Percentiles rank a stretch among this genome's conserved stretches.
These are phyloP conservation scores for Actinidia chinensis DNA, from an alignment of 179 eudicot genomes.

Conservation along the genomic window DNA sequence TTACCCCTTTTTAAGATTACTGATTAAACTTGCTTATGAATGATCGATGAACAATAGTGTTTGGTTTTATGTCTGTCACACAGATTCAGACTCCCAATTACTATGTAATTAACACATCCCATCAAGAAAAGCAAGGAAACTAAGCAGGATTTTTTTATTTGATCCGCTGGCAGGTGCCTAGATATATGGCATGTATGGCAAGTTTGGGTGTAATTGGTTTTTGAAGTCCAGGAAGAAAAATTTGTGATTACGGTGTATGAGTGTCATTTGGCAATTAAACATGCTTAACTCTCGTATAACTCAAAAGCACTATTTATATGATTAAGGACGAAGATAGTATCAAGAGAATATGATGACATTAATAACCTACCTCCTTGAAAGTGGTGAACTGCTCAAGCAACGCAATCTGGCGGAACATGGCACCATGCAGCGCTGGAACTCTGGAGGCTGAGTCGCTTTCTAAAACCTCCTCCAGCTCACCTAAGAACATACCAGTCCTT, in stretches of 20 bases:
- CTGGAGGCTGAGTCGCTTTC: slow-evolving; percentile 53
- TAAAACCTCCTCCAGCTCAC: slow-evolving; percentile 54
- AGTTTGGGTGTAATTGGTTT: neutral
- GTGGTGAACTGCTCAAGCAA: slow-evolving; percentile 51
- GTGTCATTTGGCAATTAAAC: neutral
- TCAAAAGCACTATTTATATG: neutral
- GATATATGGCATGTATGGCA: neutral
- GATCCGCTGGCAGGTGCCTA: neutral
- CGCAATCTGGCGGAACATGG: slow-evolving; percentile 42
- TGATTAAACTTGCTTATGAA: neutral
- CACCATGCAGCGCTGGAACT: slow-evolving; percentile 56
- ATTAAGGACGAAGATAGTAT: neutral
- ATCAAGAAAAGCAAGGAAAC: neutral
- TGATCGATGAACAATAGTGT: neutral
- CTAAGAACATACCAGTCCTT: slow-evolving; percentile 56
- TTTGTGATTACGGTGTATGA: neutral
- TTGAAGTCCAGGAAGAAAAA: neutral
- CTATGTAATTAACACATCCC: neutral
- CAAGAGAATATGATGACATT: neutral
- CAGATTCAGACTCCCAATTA: neutral
- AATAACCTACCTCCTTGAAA: slow-evolving; percentile 38
- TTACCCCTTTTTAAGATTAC: neutral
- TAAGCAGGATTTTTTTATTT: too few species aligned
- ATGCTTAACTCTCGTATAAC: neutral
- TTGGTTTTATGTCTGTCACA: neutral